phyloP scores from a whole-genome alignment of 495 filamentous ascomycete genomes.

The Penicillium longicatenatum region DNA sequence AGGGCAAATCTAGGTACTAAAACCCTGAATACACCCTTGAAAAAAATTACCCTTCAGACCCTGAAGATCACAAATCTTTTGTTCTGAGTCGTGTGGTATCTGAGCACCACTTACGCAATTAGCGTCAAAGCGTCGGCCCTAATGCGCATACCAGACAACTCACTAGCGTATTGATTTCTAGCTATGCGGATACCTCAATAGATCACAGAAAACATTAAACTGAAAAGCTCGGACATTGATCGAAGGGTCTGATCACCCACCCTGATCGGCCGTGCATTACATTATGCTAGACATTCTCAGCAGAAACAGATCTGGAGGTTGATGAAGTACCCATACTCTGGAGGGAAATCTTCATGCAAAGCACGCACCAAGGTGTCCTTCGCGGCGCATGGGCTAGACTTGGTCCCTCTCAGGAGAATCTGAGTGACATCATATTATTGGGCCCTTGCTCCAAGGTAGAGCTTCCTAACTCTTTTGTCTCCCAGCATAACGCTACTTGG shows the following conservation, averaged over 20 bases:
- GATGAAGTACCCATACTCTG: neutral
- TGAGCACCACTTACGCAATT: neutral
- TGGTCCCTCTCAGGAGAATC: slow-evolving; percentile 11
- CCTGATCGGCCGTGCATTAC: slow-evolving; percentile 18
- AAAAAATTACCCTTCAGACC: neutral
- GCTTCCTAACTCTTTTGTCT: slow-evolving; percentile 17
- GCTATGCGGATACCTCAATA: slow-evolving; percentile 19
- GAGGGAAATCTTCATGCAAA: slow-evolving; percentile 1
- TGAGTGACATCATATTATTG: slow-evolving; percentile 20
- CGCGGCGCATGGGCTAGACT: slow-evolving; percentile 6
- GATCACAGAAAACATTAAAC: neutral
- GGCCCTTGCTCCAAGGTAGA: slow-evolving; percentile 19
- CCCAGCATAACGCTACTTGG: slow-evolving; percentile 16
- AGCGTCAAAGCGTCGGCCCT: slow-evolving; percentile 14
- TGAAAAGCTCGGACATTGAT: neutral
- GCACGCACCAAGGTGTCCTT: slow-evolving; percentile 12
- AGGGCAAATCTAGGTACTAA: neutral
- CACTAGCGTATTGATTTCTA: neutral
- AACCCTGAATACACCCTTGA: neutral
- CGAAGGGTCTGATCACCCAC: slow-evolving; percentile 3
- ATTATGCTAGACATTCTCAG: slow-evolving; percentile 15
- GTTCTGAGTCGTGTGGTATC: neutral
- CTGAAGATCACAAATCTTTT: neutral
- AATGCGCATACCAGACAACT: slow-evolving; percentile 20
- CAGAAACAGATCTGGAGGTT: neutral